These are phyloP conservation scores for Aspergillus sp. DNA, from an alignment of 2,329 filamentous ascomycete genomes.

Conservation along the genomic window DNA sequence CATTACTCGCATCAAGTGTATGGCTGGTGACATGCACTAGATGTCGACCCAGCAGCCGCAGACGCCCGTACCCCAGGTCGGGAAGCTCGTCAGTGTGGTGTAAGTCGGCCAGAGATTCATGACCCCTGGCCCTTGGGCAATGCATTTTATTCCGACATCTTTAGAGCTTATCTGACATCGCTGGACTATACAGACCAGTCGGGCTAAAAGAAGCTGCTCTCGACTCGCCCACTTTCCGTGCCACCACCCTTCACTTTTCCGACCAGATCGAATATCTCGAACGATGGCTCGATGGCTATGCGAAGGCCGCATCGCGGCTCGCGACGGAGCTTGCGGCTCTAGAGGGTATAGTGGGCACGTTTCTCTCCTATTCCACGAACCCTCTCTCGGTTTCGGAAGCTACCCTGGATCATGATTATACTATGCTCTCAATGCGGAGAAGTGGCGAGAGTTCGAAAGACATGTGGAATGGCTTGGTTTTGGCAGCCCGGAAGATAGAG, in stretches of 20 bases:
- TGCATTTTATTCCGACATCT: background rate
- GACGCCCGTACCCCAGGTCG: constrained; percentile 39
- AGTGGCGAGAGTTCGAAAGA: constrained; percentile 84
- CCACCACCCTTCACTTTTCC: constrained; percentile 78
- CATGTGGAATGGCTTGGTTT: constrained; percentile 77
- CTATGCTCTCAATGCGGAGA: constrained; percentile 78
- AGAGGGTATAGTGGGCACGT: constrained; percentile 75
- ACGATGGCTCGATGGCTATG: constrained; percentile 80
- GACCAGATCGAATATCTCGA: constrained; percentile 92
- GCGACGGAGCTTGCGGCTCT: constrained; percentile 68
- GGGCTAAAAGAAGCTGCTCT: constrained; percentile 91
- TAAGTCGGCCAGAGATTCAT: constrained; percentile 25
- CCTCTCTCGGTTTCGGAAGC: constrained; percentile 74
- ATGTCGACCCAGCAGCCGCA: constrained; percentile 43
- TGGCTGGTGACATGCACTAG: constrained; percentile 38
- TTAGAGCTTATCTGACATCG: constrained; percentile 15
- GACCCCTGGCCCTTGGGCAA: background rate
- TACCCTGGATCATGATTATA: constrained; percentile 92
- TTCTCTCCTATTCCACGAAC: constrained; percentile 74
- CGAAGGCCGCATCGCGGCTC: constrained; percentile 62
- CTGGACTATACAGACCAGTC: constrained; percentile 60
- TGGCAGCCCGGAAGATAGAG: constrained; percentile 76
- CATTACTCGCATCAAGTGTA: constrained; percentile 28
- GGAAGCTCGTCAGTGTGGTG: constrained; percentile 49
- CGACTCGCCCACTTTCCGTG: constrained; percentile 93